These are phyloP conservation scores for Mallotus japonicus DNA, from an alignment of 441 rosid species.

Conservation along the genomic window DNA sequence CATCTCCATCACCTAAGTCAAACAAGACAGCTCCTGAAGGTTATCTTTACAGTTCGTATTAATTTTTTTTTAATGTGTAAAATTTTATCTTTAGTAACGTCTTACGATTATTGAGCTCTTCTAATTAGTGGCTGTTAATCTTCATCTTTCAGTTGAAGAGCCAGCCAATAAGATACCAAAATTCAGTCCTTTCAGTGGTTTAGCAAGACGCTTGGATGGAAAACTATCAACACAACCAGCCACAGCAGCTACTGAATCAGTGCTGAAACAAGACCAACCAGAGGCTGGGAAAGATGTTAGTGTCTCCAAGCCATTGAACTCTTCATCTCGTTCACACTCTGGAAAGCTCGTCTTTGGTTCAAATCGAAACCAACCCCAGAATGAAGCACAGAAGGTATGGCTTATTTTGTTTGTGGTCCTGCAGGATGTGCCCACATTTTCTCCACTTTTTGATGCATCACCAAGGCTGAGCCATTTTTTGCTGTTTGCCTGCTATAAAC, in stretches of 20 bases:
- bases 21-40: conserved; percentile 51
- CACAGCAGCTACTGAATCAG: conserved; percentile 21
- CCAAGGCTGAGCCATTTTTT: too few relatives aligned
- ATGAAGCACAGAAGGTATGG: conserved; percentile 36
- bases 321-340: conserved; percentile 27
- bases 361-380: conserved; percentile 29
- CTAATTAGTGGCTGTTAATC: neutral
- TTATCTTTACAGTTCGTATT: conserved; percentile 11
- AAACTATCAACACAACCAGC: conserved; percentile 29
- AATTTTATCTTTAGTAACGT: neutral
- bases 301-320: conserved; percentile 30
- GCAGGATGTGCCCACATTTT: neutral
- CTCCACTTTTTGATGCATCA: neutral
- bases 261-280: conserved; percentile 24
- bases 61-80: conserved; percentile 6
- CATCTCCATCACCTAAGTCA: conserved; percentile 27
- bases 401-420: neutral
- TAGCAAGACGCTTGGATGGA: conserved; percentile 56
- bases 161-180: conserved; percentile 40
- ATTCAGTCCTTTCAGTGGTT: conserved; percentile 56
- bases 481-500: neutral
- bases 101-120: neutral
- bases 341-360: conserved; percentile 61
- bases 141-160: conserved; percentile 40
- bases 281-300: conserved; percentile 24